Conservation (phyloP, 2,329 filamentous ascomycete species). For the Claviceps digitariae region DNA sequence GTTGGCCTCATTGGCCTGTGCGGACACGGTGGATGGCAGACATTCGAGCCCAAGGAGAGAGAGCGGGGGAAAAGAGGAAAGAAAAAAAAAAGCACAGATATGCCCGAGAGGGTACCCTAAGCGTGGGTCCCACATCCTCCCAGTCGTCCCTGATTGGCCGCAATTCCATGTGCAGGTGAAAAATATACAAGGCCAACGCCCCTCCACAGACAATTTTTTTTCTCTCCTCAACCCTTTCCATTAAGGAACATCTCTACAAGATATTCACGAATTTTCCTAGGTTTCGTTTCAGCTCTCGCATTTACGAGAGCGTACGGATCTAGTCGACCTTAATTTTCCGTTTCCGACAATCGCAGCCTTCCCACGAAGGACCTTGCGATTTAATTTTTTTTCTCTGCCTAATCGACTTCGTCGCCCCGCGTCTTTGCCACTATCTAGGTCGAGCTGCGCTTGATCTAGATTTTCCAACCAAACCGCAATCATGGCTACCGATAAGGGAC, state of each 20-base stretch:
- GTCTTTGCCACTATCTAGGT: slow-evolving; percentile 44
- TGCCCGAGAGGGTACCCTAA: slow-evolving; percentile 12
- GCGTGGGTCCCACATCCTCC: slow-evolving; percentile 7
- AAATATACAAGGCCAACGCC: slow-evolving; percentile 24
- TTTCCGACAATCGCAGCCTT: slow-evolving; percentile 20
- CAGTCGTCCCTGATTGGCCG: slow-evolving; percentile 10
- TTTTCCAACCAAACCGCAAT: slow-evolving; percentile 55
- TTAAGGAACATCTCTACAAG: slow-evolving; percentile 18
- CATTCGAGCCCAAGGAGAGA: not conserved
- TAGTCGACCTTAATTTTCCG: slow-evolving; percentile 25
- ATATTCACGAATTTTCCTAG: slow-evolving; percentile 25
- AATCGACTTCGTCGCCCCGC: slow-evolving; percentile 21
- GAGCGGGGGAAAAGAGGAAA: not conserved
- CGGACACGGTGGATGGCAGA: not conserved
- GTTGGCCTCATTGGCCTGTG: not conserved
- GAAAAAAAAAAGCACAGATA: slow-evolving; percentile 4
- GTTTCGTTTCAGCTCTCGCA: slow-evolving; percentile 26
- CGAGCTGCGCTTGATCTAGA: slow-evolving; percentile 67
- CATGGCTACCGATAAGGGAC: slow-evolving; percentile 97
- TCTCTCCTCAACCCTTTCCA: slow-evolving; percentile 4
- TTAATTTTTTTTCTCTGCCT: slow-evolving; percentile 15
- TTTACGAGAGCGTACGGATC: slow-evolving; percentile 34
- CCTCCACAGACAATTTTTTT: slow-evolving; percentile 27
- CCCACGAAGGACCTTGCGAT: slow-evolving; percentile 22
- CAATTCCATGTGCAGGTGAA: slow-evolving; percentile 9